Evolutionary conservation across 139 green algal genomes (phyloP), one percentile per base, ranked within the genome.

Genomic region (Picochlorum sp.): DNA sequence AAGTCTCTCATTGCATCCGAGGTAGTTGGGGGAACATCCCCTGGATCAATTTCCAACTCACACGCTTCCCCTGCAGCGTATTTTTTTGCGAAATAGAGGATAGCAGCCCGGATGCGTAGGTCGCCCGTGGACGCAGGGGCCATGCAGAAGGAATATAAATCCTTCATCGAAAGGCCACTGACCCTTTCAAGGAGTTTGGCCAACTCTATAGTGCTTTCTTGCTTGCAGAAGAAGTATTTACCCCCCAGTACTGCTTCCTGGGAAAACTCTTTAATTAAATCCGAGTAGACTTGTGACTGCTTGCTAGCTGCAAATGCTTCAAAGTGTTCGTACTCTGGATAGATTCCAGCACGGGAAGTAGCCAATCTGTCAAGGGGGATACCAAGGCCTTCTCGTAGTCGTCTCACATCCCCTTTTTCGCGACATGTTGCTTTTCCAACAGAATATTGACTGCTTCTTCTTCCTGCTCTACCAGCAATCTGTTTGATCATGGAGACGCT

Each of bases 271-370:
- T 37, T 41, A 30, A 82, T 66, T 23, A 73, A 45, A 6, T 57
- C 30, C 14, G 62, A 50, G 21, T 68, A 63, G 15, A 20, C 54
- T 15, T 37, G 28, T 6, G 16, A 57, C 14, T 69, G 57, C 16
- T 62, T 49, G 50, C 69, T 57, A 8, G 55, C 62, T 6, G 70
- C 77, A 62, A 81, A 82, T 57, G 72, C 54, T 70, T 85, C 82
- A 24, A 92, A 70, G 21, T 92, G 86, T 54, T 93, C 84, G 50
- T 85, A 93, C 58, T 85, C 68, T 2, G 85, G 85, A 37, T 77
- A 81, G 14, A 84, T 62, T 23, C 71, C 70, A 0, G 69, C 69
- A 8, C 18, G 15, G 6, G 71, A 60, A 15, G 49, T 77, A 44
- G 30, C 23, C 34, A 72, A 59, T 49, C 68, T 10, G 3, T 68